These are phyloP conservation scores for Calonectria multiphialidica DNA, from an alignment of 2,329 filamentous ascomycete genomes.

Conservation along the genomic window DNA sequence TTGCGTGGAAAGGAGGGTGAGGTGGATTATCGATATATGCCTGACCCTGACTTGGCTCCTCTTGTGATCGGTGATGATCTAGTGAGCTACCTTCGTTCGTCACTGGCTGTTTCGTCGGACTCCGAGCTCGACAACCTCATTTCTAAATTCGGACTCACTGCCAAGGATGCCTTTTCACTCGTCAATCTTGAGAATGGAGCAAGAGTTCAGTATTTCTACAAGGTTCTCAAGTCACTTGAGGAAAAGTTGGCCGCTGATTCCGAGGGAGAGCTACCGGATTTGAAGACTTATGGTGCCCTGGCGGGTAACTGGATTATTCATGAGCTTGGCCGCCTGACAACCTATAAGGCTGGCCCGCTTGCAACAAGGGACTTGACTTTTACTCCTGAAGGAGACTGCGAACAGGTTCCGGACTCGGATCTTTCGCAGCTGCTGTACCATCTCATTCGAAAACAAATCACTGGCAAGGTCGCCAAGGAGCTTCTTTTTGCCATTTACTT, in stretches of 20 bases:
- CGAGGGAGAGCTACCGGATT: constrained; percentile 35
- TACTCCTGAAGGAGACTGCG: constrained; percentile 60
- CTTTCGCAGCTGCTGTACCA: constrained; percentile 65
- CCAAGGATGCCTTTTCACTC: constrained; percentile 87
- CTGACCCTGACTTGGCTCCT: constrained; percentile 89
- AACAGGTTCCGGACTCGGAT: constrained; percentile 57
- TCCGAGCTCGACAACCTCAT: constrained; percentile 73
- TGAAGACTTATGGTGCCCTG: constrained; percentile 57
- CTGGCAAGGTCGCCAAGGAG: constrained; percentile 69
- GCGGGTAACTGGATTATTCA: constrained; percentile 79
- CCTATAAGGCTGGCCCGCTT: constrained; percentile 56
- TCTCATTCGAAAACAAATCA: constrained; percentile 63
- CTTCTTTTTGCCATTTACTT: constrained; percentile 66
- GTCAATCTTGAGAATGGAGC: constrained; percentile 82
- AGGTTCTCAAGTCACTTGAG: constrained; percentile 67
- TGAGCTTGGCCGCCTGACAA: constrained; percentile 77
- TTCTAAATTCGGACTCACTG: constrained; percentile 73
- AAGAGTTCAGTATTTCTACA: constrained; percentile 85
- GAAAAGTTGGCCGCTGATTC: constrained; percentile 40
- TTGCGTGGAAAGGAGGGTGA: constrained; percentile 95
- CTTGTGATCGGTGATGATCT: constrained; percentile 81
- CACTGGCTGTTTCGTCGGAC: constrained; percentile 80
- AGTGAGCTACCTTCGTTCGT: constrained; percentile 70
- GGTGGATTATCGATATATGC: constrained; percentile 99
- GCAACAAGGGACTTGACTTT: constrained; percentile 51